These are phyloP conservation scores for Kazachstania sp. DNA, from an alignment of 1,139 yeast species.

Conservation along the genomic window DNA sequence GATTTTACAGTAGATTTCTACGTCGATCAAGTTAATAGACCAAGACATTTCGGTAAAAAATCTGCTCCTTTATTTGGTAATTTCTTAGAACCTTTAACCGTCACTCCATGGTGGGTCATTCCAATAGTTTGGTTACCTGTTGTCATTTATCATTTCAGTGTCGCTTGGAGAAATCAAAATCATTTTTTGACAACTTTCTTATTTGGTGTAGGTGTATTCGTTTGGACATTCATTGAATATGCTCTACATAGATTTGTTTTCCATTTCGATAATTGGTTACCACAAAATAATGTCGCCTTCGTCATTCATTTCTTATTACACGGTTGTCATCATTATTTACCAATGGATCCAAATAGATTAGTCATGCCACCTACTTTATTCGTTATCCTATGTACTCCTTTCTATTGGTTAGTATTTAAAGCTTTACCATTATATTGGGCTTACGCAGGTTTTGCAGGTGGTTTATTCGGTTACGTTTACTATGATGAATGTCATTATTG, in stretches of 20 bases:
- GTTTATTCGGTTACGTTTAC: slow-evolving; percentile 82
- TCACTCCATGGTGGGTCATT: slow-evolving; percentile 74
- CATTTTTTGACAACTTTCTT: slow-evolving; percentile 31
- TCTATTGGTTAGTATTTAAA: slow-evolving; percentile 50
- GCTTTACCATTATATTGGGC: slow-evolving; percentile 53
- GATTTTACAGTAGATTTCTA: slow-evolving; percentile 79
- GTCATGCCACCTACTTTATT: slow-evolving; percentile 95
- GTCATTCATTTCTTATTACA: slow-evolving; percentile 83
- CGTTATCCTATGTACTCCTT: slow-evolving; percentile 46
- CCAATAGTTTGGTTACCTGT: slow-evolving; percentile 87
- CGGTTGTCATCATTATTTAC: slow-evolving; percentile 94
- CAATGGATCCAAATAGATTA: slow-evolving; percentile 88
- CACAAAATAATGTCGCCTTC: slow-evolving; percentile 66
- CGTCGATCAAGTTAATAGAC: slow-evolving; percentile 92
- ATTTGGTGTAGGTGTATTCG: slow-evolving; percentile 60
- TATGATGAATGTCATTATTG: slow-evolving; percentile 89
- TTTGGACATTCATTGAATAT: slow-evolving; percentile 92
- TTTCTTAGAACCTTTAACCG: slow-evolving; percentile 59
- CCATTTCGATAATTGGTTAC: slow-evolving; percentile 82
- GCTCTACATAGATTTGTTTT: slow-evolving; percentile 80
- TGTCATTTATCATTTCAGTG: slow-evolving; percentile 44
- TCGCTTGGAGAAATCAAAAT: slow-evolving; percentile 35
- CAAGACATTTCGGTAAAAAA: slow-evolving; percentile 86
- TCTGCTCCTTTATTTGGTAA: slow-evolving; percentile 84
- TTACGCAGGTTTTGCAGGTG: slow-evolving; percentile 80